Base-by-base conservation (phyloP, 2,329 filamentous ascomycete species). In the Xylariaceae sp. region DNA sequence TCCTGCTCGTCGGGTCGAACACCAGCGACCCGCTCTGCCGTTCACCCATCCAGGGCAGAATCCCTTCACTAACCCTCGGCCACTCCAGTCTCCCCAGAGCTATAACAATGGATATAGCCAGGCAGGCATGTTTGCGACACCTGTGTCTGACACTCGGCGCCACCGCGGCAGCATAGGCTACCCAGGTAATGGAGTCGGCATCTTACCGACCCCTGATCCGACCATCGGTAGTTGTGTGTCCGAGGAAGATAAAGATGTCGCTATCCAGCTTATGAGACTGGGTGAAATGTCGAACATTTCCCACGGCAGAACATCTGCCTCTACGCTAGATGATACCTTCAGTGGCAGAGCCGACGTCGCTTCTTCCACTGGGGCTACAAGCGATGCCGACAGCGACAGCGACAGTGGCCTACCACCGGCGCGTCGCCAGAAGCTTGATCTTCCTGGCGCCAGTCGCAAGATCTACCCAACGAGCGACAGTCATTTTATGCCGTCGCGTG, bases 201-300 rank as follows among this genome's bases (percentile, higher is more conserved):
- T 96, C 65, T 79, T 97, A 61, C 93, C 93, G 19, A 99, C 95
- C 2, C 95, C 95, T 21, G 95, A 98, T 67, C 93, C 93, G n/a
- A 99, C 95, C 12, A 90, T 98, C 66, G 91, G 91, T 52, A 98
- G 93, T 75, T 96, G 91, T 73, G 93, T 99, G 74, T 98, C 93
- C 14, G 95, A 99, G 71, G 95, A 99, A 74, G 85, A 88, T 65
- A 88, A 88, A 70, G 95, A 99, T 75, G 95, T 98, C 60, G 95
- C 95, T 54, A 88, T 97, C 71, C 95, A 98, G 76, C 81, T 99
- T 68, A 98, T 99, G 88, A 89, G 93, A 65, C 84, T 99, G 52
- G 93, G 95, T 44, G 93, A 97, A 71, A 91, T 93, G 66, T 95
- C 92, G 54, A 96, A 96, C 71, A 89, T 96, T 69, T 96, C 92